phyloP scores from a whole-genome alignment of 2,329 filamentous ascomycete species.

The Aureobasidium mangrovei region DNA sequence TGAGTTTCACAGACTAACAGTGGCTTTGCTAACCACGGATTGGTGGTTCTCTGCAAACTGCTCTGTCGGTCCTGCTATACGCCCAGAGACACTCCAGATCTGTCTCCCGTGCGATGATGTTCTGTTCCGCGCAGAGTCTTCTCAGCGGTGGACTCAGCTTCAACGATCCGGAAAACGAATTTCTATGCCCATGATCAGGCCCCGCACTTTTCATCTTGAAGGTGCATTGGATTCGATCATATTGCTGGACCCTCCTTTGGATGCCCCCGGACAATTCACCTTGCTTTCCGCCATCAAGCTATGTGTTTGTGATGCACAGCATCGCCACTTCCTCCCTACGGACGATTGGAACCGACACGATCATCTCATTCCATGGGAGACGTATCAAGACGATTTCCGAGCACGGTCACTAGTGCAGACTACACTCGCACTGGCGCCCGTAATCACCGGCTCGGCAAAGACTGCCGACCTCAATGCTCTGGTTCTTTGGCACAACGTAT shows the following conservation, averaged over 20 bases:
- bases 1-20: constrained; percentile 5
- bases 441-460: constrained; percentile 35
- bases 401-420: constrained; percentile 33
- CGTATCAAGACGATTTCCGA: constrained; percentile 40
- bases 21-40: constrained; percentile 15
- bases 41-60: constrained; percentile 18
- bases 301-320: constrained; percentile 16
- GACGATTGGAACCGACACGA: constrained; percentile 17
- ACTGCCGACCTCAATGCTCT: constrained; percentile 41
- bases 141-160: constrained; percentile 14
- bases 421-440: constrained; percentile 29
- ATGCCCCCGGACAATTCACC: constrained; percentile 14
- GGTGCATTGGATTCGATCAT: constrained; percentile 16
- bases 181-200: constrained; percentile 15
- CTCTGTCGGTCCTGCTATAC: constrained; percentile 12
- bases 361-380: constrained; percentile 23
- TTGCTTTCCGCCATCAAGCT: constrained; percentile 17
- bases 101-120: constrained; percentile 16
- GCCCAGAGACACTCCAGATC: constrained; percentile 15
- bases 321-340: constrained; percentile 16
- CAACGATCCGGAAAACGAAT: constrained; percentile 13
- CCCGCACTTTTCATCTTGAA: constrained; percentile 15
- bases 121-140: constrained; percentile 15
- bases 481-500: constrained; percentile 46
- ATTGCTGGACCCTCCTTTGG: constrained; percentile 15